Conservation (phyloP, 306 rosid genomes). For the Cucurbita pepo region DNA sequence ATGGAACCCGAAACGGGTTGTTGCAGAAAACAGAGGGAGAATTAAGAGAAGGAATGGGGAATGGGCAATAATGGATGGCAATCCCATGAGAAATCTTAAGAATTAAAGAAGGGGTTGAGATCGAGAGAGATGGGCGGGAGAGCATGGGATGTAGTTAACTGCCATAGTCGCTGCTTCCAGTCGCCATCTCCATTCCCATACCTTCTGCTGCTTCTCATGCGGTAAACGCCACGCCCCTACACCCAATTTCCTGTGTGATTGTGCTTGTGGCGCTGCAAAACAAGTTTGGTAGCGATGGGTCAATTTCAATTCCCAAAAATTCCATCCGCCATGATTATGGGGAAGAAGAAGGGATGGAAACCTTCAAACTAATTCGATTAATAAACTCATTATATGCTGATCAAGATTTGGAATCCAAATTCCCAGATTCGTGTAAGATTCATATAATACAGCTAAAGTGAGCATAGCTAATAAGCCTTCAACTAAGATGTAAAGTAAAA, state of each 20-base stretch:
- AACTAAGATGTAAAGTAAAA: too few relatives aligned
- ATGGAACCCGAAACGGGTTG: background rate
- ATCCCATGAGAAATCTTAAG: background rate
- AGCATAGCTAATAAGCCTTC: too few relatives aligned
- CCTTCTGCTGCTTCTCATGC: background rate
- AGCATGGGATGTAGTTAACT: background rate
- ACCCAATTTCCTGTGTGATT: background rate
- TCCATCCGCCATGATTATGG: background rate
- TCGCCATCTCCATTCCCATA: slow-evolving; percentile 7
- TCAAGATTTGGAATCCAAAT: too few relatives aligned
- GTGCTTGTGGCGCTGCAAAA: background rate
- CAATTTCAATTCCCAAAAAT: background rate
- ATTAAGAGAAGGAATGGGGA: background rate
- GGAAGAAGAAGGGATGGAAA: background rate
- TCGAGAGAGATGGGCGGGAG: background rate
- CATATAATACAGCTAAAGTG: too few relatives aligned
- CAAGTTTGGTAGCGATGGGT: background rate
- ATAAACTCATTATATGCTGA: background rate
- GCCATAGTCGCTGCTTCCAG: slow-evolving; percentile 3
- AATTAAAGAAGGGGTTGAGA: background rate
- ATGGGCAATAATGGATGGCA: background rate
- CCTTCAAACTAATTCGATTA: background rate
- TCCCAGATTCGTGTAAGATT: too few relatives aligned
- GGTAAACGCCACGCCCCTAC: background rate
- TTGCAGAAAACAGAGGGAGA: background rate